A percentile compares a stretch with the other conserved stretches of the same genome.
Evolutionary conservation across 805 yeast species (phyloP).

Genomic region (Lipomyces chichibuensis): DNA sequence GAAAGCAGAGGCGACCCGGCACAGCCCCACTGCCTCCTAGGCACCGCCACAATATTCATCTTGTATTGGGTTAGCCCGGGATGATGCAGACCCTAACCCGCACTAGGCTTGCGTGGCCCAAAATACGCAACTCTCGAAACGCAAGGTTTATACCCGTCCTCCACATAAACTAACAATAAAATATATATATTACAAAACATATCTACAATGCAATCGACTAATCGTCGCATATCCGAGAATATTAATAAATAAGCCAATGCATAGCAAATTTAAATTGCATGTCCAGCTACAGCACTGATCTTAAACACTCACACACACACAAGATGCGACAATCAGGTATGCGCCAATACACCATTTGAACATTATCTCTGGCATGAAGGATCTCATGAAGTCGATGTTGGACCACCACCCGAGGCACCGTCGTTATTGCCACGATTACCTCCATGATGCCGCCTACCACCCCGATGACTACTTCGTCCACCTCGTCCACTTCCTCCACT

Average conservation of each 20-base stretch:
- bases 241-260: background rate
- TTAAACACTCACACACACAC: too few relatives aligned
- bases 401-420: background rate
- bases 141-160: too few relatives aligned
- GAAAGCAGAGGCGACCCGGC: background rate
- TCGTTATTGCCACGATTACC: background rate
- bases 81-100: background rate
- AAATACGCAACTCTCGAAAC: too few relatives aligned
- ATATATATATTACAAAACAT: background rate
- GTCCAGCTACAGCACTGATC: background rate
- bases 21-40: background rate
- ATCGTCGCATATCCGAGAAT: background rate
- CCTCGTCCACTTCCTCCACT: background rate
- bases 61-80: background rate
- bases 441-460: background rate
- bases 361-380: too few relatives aligned
- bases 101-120: background rate
- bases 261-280: background rate
- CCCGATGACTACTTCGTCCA: background rate
- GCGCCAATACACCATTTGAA: too few relatives aligned
- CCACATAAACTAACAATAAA: background rate
- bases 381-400: background rate
- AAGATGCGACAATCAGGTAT: too few relatives aligned
- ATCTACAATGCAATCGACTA: background rate
- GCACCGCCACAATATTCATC: background rate